Percentiles rank a stretch among this genome's conserved stretches.
These are phyloP conservation scores for Metschnikowia peoriensis DNA, from an alignment of 805 yeast genomes.

Conservation along the genomic window DNA sequence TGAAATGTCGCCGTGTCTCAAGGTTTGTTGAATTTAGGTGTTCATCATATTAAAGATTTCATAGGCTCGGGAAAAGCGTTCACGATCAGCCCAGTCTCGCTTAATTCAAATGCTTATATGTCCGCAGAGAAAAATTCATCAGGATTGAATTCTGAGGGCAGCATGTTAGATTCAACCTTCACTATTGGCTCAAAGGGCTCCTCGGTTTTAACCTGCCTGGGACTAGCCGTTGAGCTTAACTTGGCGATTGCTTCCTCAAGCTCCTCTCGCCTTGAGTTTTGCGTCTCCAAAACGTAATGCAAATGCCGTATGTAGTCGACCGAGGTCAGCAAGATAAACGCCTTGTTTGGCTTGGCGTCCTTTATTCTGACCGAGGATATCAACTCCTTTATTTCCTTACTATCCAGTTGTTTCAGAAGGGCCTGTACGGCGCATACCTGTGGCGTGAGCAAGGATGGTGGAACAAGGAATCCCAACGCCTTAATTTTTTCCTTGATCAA, in stretches of 20 bases:
- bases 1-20: neutral
- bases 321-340: constrained; percentile 69
- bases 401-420: constrained; percentile 34
- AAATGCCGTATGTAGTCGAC: constrained; percentile 77
- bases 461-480: constrained; percentile 77
- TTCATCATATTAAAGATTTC: too few species aligned
- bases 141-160: constrained; percentile 8
- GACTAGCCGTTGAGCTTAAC: constrained; percentile 1
- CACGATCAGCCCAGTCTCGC: too few species aligned
- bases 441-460: constrained; percentile 63
- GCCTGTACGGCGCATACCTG: constrained; percentile 42
- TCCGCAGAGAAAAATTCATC: constrained; percentile 9
- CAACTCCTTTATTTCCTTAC: constrained; percentile 35
- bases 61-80: too few species aligned
- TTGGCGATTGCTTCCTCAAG: constrained; percentile 29
- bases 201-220: neutral
- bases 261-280: constrained; percentile 46
- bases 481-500: constrained; percentile 84
- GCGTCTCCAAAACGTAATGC: constrained; percentile 56
- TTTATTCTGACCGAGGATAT: constrained; percentile 44
- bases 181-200: neutral
- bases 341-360: constrained; percentile 80
- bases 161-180: neutral
- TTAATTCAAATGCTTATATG: neutral
- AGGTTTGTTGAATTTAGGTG: too few species aligned